A percentile compares a stretch with the other conserved stretches of the same genome.
These are phyloP conservation scores for Cornus controversa DNA, from an alignment of 148 eudicot genomes.

Conservation along the genomic window DNA sequence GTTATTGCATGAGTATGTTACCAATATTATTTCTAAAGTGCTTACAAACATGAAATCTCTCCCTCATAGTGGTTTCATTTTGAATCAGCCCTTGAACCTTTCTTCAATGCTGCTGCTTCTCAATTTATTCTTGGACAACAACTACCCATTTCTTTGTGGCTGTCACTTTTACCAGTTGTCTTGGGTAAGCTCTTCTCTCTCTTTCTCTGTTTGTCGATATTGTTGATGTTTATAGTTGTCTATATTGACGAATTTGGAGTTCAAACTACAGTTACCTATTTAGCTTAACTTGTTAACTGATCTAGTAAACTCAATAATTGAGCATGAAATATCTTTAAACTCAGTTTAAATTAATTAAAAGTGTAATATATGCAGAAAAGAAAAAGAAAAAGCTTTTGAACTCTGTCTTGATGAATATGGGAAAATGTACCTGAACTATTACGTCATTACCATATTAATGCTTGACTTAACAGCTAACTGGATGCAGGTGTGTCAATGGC, in stretches of 20 bases:
- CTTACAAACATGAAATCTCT: not conserved
- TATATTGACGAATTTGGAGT: not conserved
- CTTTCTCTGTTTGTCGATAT: not conserved
- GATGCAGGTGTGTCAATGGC: constrained; percentile 97
- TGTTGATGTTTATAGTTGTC: not conserved
- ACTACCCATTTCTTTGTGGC: too few species aligned
- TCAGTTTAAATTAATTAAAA: not conserved
- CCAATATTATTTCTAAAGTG: not conserved
- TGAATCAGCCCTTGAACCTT: constrained; percentile 50
- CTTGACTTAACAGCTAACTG: not conserved
- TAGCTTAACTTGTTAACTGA: not conserved
- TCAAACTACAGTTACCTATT: not conserved
- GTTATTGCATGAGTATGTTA: too few species aligned
- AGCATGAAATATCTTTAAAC: not conserved
- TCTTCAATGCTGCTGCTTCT: too few species aligned
- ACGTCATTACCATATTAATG: not conserved
- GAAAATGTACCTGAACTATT: not conserved
- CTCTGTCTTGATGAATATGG: not conserved
- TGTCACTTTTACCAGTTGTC: too few species aligned
- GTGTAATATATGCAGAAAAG: not conserved
- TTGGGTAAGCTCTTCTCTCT: constrained; percentile 41
- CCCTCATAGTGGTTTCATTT: not conserved
- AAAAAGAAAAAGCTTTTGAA: not conserved
- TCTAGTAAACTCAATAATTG: not conserved
- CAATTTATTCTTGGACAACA: too few species aligned